Evolutionary conservation across 129 eudicot species (phyloP).

Genomic region (Pulicaria dysenterica): DNA sequence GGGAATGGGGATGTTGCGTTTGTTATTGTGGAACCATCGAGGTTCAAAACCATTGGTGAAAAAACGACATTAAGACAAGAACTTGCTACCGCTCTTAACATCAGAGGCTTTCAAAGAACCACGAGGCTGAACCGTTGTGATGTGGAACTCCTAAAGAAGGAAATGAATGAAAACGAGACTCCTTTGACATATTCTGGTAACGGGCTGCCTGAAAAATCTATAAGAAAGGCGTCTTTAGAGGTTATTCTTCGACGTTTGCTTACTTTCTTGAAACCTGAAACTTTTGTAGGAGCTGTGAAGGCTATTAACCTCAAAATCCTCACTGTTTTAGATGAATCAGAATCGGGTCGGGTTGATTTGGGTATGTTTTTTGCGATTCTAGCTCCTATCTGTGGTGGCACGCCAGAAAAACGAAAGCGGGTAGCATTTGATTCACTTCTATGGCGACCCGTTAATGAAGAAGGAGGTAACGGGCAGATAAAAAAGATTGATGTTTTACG

Average conservation of each 20-base stretch:
- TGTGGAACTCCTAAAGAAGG: conserved; percentile 76
- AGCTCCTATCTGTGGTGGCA: conserved; percentile 86
- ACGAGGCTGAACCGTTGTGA: conserved; percentile 85
- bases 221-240: conserved; percentile 91
- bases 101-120: conserved; percentile 76
- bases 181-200: conserved; percentile 80
- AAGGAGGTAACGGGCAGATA: conserved; percentile 41
- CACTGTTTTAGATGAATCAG: conserved; percentile 74
- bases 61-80: conserved; percentile 79
- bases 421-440: conserved; percentile 83
- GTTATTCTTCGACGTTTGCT: conserved; percentile 72
- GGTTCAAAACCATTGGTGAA: conserved; percentile 74
- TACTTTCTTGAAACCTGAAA: conserved; percentile 84
- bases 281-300: conserved; percentile 88
- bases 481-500: conserved; percentile 63
- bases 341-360: conserved; percentile 85
- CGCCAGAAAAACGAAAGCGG: conserved; percentile 70
- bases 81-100: conserved; percentile 71
- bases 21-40: conserved; percentile 64
- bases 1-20: conserved; percentile 77
- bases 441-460: conserved; percentile 77
- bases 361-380: conserved; percentile 93
- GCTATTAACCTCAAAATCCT: conserved; percentile 86
- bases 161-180: conserved; percentile 76
- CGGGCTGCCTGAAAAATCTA: conserved; percentile 83